These are phyloP conservation scores for Spathaspora girioi DNA, from an alignment of 805 yeast genomes.

Conservation along the genomic window DNA sequence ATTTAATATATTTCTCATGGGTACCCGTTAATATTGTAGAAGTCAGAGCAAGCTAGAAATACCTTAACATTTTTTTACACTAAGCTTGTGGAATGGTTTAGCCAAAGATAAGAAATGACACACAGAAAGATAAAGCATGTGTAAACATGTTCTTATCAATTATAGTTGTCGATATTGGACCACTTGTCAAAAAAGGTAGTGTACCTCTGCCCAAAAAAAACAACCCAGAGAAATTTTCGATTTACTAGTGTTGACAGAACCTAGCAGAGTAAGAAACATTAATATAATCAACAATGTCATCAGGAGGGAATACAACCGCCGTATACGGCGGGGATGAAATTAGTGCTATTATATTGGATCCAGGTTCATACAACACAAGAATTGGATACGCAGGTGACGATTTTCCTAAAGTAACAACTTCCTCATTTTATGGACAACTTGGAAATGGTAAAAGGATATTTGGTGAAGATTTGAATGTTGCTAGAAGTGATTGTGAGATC, in stretches of 20 bases:
- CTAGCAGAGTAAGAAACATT: too few species aligned
- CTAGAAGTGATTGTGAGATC: slow-evolving; percentile 49
- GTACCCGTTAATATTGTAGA: too few species aligned
- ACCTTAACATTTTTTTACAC: too few species aligned
- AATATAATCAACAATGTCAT: slow-evolving; percentile 20
- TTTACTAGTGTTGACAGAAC: too few species aligned
- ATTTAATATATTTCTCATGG: background rate
- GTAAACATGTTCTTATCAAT: too few species aligned
- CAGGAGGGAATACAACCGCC: slow-evolving; percentile 14
- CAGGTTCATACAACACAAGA: slow-evolving; percentile 80
- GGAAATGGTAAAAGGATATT: slow-evolving; percentile 21
- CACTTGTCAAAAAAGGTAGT: background rate
- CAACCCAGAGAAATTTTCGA: background rate
- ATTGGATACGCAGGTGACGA: slow-evolving; percentile 94
- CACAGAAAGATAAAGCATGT: too few species aligned
- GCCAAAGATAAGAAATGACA: too few species aligned
- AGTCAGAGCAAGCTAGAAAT: too few species aligned
- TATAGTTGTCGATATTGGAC: too few species aligned
- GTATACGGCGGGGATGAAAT: slow-evolving; percentile 66
- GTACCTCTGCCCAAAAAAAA: too few species aligned
- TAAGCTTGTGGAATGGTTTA: too few species aligned
- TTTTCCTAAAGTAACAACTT: slow-evolving; percentile 54
- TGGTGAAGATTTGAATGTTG: slow-evolving; percentile 45
- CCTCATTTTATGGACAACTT: background rate
- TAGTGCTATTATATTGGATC: slow-evolving; percentile 86